phyloP scores from a whole-genome alignment of 2,329 filamentous ascomycete species.

The Periconia macrospinosa region DNA sequence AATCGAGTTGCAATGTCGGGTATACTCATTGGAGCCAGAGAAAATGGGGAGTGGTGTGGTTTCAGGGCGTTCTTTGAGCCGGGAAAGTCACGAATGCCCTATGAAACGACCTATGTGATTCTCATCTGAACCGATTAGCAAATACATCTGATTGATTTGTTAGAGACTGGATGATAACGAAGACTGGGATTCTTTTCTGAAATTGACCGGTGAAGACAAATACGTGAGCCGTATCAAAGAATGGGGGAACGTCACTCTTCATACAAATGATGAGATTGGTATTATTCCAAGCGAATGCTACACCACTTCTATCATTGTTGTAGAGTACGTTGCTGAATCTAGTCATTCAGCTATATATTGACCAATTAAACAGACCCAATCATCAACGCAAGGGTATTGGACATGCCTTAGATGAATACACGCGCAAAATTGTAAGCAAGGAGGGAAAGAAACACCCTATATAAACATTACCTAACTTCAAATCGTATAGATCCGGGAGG shows the following conservation, averaged over 20 bases:
- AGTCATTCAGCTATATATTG: neutral
- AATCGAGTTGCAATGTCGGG: neutral
- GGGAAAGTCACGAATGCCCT: neutral
- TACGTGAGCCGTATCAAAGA: neutral
- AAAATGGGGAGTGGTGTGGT: neutral
- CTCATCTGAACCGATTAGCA: neutral
- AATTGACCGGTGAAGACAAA: neutral
- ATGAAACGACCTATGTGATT: neutral
- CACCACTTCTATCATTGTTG: neutral
- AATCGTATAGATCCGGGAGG: neutral
- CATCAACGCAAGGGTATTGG: neutral
- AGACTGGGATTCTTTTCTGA: neutral
- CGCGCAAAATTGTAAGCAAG: neutral
- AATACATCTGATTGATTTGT: no score
- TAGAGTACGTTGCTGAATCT: neutral
- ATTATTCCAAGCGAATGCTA: neutral
- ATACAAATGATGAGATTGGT: neutral
- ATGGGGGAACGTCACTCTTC: neutral
- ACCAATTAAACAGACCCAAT: neutral
- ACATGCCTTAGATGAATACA: neutral
- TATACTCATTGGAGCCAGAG: neutral
- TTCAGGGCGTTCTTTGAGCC: neutral
- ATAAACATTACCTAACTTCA: neutral
- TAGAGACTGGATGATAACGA: neutral
- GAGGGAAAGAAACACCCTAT: neutral